Base-by-base conservation (phyloP, 1,284 basidiomycete species). In the Pholiota adiposa region DNA sequence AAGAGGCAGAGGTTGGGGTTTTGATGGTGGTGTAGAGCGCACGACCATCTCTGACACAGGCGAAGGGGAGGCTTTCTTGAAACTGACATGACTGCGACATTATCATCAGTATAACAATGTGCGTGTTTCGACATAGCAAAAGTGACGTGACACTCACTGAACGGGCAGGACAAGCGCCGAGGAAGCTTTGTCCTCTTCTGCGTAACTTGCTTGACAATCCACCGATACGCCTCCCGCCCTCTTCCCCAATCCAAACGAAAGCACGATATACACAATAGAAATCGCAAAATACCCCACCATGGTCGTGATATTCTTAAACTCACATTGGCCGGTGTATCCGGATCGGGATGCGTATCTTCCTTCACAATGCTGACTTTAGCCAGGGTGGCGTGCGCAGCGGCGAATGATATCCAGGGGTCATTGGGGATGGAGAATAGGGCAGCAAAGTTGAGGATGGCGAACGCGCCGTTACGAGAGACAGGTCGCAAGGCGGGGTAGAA, bases 211-310 rank as follows among this genome's bases (percentile, higher is more conserved):
- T 38, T 54, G 6, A 56, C 43, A 12, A 72, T 48, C 67, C 69
- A 75, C 41, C 64, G 71, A 9, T 69, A 59, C 0, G 79, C 75
- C 51, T 81, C 74, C 14, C 67, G 75, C 52, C 73, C 64, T 75
- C 80, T 64, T 80, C 76, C 14, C 77, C 78, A 54, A 84, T 54
- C 9, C 48, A 38, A 80, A 64, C 4, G 72, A 69, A 21, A 82
- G 67, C 18, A 76, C 41, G 16, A 80, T 69, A 55, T 77, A 80
- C 5, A 77, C 62, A 6, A 77, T 33, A 1, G 77, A 76, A 9
- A 79, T 60, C 0, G 71, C 72, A 5, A 77, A 50, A 78, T 62
- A 1, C 70, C 63, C 77, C 78, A 79, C 79, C 79, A 81, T 0
- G 58, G 73, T 55, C 34, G 68, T 63, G 18, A 73, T 70, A 33